phyloP scores from a whole-genome alignment of 352 stramenopile species.

The Pythium oligandrum region DNA sequence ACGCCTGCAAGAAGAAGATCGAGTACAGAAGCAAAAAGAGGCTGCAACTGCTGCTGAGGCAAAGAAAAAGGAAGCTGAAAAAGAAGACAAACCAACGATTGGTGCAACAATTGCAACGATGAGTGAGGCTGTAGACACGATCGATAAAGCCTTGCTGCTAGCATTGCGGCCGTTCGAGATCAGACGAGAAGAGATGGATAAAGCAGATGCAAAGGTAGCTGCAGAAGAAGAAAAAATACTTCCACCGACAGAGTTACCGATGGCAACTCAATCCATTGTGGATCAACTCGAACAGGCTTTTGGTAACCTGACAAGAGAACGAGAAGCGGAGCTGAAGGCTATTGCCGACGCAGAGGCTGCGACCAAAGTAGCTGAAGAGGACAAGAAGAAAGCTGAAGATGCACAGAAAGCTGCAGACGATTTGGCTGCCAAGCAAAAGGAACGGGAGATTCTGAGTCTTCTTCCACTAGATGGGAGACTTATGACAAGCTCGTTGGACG shows the following conservation, averaged over 20 bases:
- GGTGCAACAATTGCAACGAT: conserved; percentile 5
- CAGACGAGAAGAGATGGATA: conserved; percentile 25
- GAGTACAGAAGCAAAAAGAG: conserved; percentile 6
- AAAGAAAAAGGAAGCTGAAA: conserved; percentile 8
- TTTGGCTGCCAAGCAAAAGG: conserved; percentile 20
- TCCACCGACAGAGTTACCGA: conserved; percentile 8
- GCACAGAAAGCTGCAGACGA: conserved; percentile 33
- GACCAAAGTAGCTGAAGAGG: conserved; percentile 30
- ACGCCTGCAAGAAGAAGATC: conserved; percentile 3
- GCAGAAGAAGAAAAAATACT: conserved; percentile 13
- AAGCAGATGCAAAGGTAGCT: conserved; percentile 15
- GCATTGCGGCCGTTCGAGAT: conserved; percentile 50
- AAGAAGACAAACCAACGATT: conserved; percentile 13
- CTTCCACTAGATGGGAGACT: conserved; percentile 42
- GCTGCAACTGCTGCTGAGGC: background rate
- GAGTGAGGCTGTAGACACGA: conserved; percentile 17
- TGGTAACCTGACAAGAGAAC: conserved; percentile 25
- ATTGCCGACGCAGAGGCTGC: conserved; percentile 18
- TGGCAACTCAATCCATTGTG: conserved; percentile 34
- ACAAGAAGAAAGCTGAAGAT: conserved; percentile 34
- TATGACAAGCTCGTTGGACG: conserved; percentile 32
- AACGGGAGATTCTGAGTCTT: conserved; percentile 40
- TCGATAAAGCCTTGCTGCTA: conserved; percentile 38
- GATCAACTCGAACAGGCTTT: conserved; percentile 40
- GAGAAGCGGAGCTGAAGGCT: conserved; percentile 31